Conservation (phyloP, 352 stramenopile genomes). For the Paralagenidium karlingii region DNA sequence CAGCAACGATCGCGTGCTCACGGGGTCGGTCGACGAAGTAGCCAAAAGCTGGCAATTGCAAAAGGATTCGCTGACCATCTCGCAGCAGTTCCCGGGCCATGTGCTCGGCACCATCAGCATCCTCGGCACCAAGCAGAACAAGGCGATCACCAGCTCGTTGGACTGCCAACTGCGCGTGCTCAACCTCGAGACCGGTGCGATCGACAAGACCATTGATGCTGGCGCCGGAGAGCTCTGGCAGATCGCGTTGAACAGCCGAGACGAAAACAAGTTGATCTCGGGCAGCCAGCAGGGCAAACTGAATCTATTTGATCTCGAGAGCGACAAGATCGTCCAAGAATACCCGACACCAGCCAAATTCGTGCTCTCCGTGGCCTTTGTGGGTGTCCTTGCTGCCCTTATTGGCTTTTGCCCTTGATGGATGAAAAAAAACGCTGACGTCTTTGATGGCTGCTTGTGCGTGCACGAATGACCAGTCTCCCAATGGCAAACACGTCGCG, state of each 20-base stretch:
- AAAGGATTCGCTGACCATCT: conserved; percentile 49
- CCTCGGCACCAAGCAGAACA: conserved; percentile 65
- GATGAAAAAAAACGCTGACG: background rate
- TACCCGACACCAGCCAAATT: conserved; percentile 64
- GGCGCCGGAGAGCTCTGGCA: conserved; percentile 83
- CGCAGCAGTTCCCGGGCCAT: conserved; percentile 73
- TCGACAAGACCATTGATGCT: conserved; percentile 79
- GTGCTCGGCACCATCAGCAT: conserved; percentile 80
- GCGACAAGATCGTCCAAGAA: conserved; percentile 65
- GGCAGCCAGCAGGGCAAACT: conserved; percentile 80
- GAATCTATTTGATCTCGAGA: conserved; percentile 75
- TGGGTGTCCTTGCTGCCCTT: conserved; percentile 11
- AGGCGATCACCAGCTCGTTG: conserved; percentile 67
- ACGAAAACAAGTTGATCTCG: conserved; percentile 70
- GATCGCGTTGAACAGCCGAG: conserved; percentile 56
- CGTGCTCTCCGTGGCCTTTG: conserved; percentile 62
- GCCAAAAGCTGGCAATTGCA: conserved; percentile 60
- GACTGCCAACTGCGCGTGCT: conserved; percentile 76
- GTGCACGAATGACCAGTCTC: conserved; percentile 21
- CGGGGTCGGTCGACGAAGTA: conserved; percentile 78
- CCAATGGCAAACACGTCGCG: conserved; percentile 71
- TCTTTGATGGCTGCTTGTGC: background rate
- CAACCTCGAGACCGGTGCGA: conserved; percentile 46
- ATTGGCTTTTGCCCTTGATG: no score
- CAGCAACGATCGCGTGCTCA: conserved; percentile 77